These are phyloP conservation scores for Colletotrichum cereale DNA, from an alignment of 2,329 filamentous ascomycete genomes.

Conservation along the genomic window DNA sequence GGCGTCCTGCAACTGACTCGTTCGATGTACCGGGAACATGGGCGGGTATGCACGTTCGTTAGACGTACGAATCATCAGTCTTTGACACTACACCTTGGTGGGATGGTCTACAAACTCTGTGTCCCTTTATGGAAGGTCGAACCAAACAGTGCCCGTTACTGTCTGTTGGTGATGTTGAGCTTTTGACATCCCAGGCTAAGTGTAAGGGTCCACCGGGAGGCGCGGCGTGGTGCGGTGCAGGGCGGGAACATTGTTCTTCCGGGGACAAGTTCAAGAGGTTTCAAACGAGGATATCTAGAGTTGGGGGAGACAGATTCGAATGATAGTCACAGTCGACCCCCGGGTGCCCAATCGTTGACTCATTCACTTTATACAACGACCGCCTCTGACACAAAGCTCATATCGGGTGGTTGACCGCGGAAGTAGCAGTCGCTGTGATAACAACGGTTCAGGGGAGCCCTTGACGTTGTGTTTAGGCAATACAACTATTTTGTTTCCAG, in stretches of 20 bases:
- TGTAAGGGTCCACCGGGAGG: too few species aligned
- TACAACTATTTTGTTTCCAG: neutral
- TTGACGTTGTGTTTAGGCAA: neutral
- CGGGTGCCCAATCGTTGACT: too few species aligned
- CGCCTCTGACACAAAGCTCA: too few species aligned
- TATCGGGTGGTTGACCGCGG: neutral
- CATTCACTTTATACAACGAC: too few species aligned
- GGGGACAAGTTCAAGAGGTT: too few species aligned
- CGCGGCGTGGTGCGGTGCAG: too few species aligned
- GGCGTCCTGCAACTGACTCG: slow-evolving; percentile 24
- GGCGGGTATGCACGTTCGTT: neutral
- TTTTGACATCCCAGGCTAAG: neutral
- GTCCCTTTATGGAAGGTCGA: neutral
- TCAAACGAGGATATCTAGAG: too few species aligned
- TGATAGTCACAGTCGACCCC: too few species aligned
- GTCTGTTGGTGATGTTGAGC: neutral
- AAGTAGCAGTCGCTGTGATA: neutral
- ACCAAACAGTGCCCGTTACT: neutral
- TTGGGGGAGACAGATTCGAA: too few species aligned
- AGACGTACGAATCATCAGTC: neutral
- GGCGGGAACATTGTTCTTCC: too few species aligned
- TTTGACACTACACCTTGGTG: neutral
- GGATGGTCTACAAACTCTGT: slow-evolving; percentile 8
- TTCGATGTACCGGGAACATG: neutral
- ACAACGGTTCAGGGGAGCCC: neutral